phyloP scores from a whole-genome alignment of 2,329 filamentous ascomycete genomes.

The Fusarium sp. region DNA sequence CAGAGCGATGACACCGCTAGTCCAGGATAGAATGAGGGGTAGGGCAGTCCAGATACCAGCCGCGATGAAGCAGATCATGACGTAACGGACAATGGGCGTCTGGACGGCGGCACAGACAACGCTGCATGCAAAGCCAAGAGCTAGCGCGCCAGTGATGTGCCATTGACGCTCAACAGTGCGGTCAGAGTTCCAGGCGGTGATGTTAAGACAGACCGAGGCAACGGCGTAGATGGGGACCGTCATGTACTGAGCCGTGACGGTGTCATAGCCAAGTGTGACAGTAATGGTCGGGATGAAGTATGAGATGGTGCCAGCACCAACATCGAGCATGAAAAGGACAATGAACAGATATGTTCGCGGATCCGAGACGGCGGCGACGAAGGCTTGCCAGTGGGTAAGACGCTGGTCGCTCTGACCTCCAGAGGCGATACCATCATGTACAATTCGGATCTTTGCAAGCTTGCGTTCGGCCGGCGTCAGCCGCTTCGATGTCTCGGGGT shows the following conservation, averaged over 20 bases:
- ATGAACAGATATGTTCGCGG: background rate
- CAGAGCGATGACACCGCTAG: background rate
- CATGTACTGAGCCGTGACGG: background rate
- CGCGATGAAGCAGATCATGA: background rate
- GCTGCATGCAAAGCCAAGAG: background rate
- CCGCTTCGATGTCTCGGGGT: background rate
- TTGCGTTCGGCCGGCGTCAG: background rate
- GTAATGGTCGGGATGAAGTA: background rate
- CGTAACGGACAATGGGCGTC: background rate
- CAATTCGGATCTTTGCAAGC: background rate
- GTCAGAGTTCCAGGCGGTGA: background rate
- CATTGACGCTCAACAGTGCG: background rate
- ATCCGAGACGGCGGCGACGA: background rate
- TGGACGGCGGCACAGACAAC: background rate
- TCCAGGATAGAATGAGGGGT: background rate
- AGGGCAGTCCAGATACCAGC: background rate
- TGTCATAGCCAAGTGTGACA: background rate
- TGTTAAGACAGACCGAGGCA: background rate
- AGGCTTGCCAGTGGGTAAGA: background rate
- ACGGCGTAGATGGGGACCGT: background rate
- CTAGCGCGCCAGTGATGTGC: background rate
- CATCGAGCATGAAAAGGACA: background rate
- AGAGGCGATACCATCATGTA: background rate
- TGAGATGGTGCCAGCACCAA: background rate
- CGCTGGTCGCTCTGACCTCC: background rate